phyloP scores from a whole-genome alignment of 1,284 basidiomycete species.

The Cryptococcus sp. region DNA sequence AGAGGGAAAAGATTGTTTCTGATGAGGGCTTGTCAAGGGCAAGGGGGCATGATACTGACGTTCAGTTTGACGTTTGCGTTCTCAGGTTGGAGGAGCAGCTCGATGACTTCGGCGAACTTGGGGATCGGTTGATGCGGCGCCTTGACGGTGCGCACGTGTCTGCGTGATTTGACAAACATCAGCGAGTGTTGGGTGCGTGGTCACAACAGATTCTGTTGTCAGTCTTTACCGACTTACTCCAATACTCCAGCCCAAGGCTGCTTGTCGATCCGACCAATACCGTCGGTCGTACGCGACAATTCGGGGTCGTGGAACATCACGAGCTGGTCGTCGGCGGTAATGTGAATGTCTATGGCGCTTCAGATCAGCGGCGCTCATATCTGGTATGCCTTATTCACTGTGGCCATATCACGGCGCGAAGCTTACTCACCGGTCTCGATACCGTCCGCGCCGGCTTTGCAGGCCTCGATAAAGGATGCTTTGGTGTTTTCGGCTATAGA shows the following conservation, averaged over 20 bases:
- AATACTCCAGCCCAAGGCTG: constrained; percentile 54
- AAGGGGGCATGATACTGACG: constrained; percentile 47
- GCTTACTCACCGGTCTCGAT: constrained; percentile 72
- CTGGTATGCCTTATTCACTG: background rate
- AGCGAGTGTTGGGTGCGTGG: background rate
- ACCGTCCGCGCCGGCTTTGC: constrained; percentile 88
- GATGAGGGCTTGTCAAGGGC: background rate
- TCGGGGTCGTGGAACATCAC: constrained; percentile 94
- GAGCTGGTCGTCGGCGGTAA: constrained; percentile 84
- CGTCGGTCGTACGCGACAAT: constrained; percentile 60
- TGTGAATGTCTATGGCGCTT: constrained; percentile 78
- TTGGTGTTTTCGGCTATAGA: constrained; percentile 77
- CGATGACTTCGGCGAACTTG: constrained; percentile 78
- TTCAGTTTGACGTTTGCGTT: constrained; percentile 77
- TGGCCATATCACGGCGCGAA: background rate
- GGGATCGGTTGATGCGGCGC: constrained; percentile 83
- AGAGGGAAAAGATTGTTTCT: constrained; percentile 72
- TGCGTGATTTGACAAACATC: constrained; percentile 10
- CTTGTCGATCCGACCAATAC: constrained; percentile 57
- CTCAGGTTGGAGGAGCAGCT: constrained; percentile 68
- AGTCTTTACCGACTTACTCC: constrained; percentile 37
- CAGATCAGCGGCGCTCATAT: constrained; percentile 5
- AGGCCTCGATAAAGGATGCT: constrained; percentile 88
- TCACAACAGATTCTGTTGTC: background rate
- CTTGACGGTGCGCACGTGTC: constrained; percentile 75